Evolutionary conservation across 2,329 filamentous ascomycete genomes (phyloP).

Genomic region (Fusarium robinianum): DNA sequence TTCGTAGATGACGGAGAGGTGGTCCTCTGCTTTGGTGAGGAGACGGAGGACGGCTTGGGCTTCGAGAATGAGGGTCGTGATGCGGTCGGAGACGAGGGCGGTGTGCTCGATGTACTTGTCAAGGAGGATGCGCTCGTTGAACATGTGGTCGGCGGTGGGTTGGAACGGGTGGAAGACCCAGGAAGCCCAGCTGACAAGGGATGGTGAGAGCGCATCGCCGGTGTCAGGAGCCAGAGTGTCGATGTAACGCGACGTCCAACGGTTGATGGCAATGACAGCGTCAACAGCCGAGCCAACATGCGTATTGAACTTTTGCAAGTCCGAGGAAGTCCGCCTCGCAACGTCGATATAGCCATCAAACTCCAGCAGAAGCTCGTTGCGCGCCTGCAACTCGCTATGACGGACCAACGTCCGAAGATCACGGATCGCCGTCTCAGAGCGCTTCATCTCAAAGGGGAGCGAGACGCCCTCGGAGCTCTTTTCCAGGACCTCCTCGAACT

Average conservation of each 20-base stretch:
- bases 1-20: slow-evolving; percentile 70
- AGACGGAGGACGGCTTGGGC: slow-evolving; percentile 69
- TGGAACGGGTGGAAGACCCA: slow-evolving; percentile 67
- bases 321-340: slow-evolving; percentile 64
- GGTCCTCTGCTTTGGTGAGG: slow-evolving; percentile 69
- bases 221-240: slow-evolving; percentile 58
- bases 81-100: slow-evolving; percentile 69
- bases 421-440: slow-evolving; percentile 72
- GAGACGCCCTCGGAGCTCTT: slow-evolving; percentile 67
- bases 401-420: slow-evolving; percentile 74
- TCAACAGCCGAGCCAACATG: slow-evolving; percentile 76
- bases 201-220: slow-evolving; percentile 39
- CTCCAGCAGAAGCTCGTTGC: slow-evolving; percentile 73
- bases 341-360: slow-evolving; percentile 77
- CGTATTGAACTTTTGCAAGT: slow-evolving; percentile 76
- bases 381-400: slow-evolving; percentile 68
- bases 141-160: slow-evolving; percentile 51
- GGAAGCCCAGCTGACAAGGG: slow-evolving; percentile 44
- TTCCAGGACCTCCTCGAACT: slow-evolving; percentile 76
- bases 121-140: slow-evolving; percentile 62
- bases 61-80: slow-evolving; percentile 68
- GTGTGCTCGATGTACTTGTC: slow-evolving; percentile 79
- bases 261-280: slow-evolving; percentile 73
- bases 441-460: slow-evolving; percentile 78
- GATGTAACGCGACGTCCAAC: slow-evolving; percentile 73